Evolutionary conservation across 2,329 filamentous ascomycete genomes (phyloP), one percentile per base, ranked within the genome.

Genomic region (Aureobasidium sp.): DNA sequence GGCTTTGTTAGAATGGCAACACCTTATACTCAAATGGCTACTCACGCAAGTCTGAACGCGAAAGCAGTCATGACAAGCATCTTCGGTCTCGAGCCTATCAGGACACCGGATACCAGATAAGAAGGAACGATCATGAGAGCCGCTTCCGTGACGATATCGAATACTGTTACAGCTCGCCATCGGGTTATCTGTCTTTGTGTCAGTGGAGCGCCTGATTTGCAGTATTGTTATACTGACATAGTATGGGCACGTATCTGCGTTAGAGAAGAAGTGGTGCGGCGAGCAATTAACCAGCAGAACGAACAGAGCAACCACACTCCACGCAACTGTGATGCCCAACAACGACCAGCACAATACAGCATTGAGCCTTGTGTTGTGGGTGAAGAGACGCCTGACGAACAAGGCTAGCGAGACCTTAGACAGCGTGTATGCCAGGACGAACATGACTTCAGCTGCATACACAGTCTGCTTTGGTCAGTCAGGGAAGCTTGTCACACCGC

Each of bases 371-470:
- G 46, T 41, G 26, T 44, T 44, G n/a, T 61, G 56, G 29, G 43
- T 43, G 32, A 65, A 65, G 46, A 63, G 57, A 12, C 63, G 47
- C n/a, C 60, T 47, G 27, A 65, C 59, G 36, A 65, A 63, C 41
- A 62, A 36, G 3, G 63, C 63, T 29, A 63, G 59, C 3, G 63
- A 65, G 12, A 63, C n/a, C 36, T 65, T 65, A 12, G 63, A 52
- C 2, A 52, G 17, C 24, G 46, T 51, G 17, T 61, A 44, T 34
- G 57, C 44, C 7, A 50, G 13, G 26, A 61, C 44, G 46, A 61
- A 61, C 20, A 61, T 24, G 17, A 61, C 13, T 44, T 61, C 46
- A 15, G 57, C 44, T 6, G 36, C 37, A 9, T 36, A 44, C 1
- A 61, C 13, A 2, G 47, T 29, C 57, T 61, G 15, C 24, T 15